Conservation (phyloP, 2,329 filamentous ascomycete genomes). For the Cladosporium sp. region DNA sequence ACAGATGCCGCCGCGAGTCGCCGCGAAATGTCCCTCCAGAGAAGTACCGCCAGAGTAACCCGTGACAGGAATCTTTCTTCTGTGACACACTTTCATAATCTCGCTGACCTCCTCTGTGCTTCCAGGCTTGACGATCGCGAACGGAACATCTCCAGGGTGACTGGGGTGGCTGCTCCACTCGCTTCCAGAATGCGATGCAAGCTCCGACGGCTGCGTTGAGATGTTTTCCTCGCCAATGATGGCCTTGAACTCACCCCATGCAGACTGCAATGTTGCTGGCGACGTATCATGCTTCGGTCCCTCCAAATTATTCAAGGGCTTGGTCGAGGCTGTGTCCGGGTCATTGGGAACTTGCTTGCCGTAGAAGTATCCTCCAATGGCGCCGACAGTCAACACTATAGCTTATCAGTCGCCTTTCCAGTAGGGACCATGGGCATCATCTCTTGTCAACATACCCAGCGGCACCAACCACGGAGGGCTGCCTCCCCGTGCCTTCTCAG, state of each 20-base stretch:
- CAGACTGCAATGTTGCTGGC: conserved; percentile 54
- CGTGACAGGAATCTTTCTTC: conserved; percentile 73
- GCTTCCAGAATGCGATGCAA: conserved; percentile 53
- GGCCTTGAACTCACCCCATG: conserved; percentile 56
- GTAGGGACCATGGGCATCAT: background rate
- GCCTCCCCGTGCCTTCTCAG: conserved; percentile 23
- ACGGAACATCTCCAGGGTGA: conserved; percentile 39
- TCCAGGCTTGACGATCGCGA: conserved; percentile 66
- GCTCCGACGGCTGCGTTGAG: conserved; percentile 50
- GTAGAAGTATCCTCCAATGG: conserved; percentile 50
- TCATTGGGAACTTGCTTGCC: conserved; percentile 44
- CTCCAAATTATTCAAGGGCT: conserved; percentile 42
- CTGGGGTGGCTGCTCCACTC: conserved; percentile 55
- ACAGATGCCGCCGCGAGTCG: conserved; percentile 75
- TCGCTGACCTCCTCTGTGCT: conserved; percentile 77
- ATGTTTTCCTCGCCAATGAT: conserved; percentile 59
- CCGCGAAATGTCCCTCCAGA: conserved; percentile 80
- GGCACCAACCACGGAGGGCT: conserved; percentile 27
- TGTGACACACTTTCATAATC: conserved; percentile 84
- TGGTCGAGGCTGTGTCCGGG: conserved; percentile 48
- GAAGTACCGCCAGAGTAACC: conserved; percentile 84
- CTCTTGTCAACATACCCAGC: conserved; percentile 18
- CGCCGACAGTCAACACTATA: conserved; percentile 46
- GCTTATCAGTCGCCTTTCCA: conserved; percentile 8
- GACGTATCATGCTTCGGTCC: conserved; percentile 51